Evolutionary conservation across 129 eudicot species (phyloP).

Genomic region (Sambucus nigra): DNA sequence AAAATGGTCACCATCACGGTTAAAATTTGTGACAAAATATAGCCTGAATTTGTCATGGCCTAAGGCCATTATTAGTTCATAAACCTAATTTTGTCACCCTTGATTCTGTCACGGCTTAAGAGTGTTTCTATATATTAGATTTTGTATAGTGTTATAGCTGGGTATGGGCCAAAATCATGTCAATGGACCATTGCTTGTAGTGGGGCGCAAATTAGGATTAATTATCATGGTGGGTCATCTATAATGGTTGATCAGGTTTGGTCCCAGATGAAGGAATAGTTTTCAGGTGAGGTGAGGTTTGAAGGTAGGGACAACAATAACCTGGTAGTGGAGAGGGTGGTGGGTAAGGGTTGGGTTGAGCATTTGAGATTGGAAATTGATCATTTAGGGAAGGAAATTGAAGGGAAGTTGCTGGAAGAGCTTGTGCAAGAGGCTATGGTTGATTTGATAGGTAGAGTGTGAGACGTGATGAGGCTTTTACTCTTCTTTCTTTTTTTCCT

Average conservation of each 20-base stretch:
- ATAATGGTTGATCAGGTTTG: slow-evolving; percentile 46
- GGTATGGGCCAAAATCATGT: slow-evolving; percentile 15
- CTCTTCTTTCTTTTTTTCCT: slow-evolving; percentile 3
- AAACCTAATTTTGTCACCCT: no score
- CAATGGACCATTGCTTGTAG: slow-evolving; percentile 13
- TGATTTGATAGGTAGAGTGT: slow-evolving; percentile 45
- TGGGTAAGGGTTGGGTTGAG: slow-evolving; percentile 65
- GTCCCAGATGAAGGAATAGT: slow-evolving; percentile 55
- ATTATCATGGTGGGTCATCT: slow-evolving; percentile 19
- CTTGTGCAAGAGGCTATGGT: slow-evolving; percentile 60
- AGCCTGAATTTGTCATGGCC: no score
- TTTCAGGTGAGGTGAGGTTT: slow-evolving; percentile 36
- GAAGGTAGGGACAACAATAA: slow-evolving; percentile 43
- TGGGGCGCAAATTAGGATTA: slow-evolving; percentile 10
- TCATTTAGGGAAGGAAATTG: slow-evolving; percentile 55
- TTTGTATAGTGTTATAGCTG: no score
- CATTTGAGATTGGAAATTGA: slow-evolving; percentile 46
- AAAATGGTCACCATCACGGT: no score
- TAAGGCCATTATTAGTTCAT: no score
- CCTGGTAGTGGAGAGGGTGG: slow-evolving; percentile 59
- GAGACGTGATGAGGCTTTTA: slow-evolving; percentile 12
- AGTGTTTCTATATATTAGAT: no score
- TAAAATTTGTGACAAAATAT: no score
- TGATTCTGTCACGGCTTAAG: no score
- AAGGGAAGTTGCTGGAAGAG: slow-evolving; percentile 70